Conservation (phyloP, 2,329 filamentous ascomycete species). For the Leptographium wingfieldii region DNA sequence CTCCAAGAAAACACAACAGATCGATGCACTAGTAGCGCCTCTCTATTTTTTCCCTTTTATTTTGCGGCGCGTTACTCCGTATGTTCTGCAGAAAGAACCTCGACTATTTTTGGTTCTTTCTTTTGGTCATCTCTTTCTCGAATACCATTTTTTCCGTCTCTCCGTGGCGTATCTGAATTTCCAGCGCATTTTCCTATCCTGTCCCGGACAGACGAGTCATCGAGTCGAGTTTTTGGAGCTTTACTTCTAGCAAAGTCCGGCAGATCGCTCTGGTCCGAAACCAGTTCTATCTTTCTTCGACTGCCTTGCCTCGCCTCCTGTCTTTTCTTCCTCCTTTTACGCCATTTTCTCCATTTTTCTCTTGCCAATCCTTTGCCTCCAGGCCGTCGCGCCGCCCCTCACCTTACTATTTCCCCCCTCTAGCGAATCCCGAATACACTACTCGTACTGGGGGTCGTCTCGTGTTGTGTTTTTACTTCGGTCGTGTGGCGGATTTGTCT, state of each 20-base stretch:
- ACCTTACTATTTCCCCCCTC: neutral
- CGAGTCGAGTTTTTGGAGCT: neutral
- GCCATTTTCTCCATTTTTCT: neutral
- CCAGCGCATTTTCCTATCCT: neutral
- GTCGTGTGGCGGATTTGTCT: constrained; percentile 9
- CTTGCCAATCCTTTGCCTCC: constrained; percentile 1
- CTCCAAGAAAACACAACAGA: neutral
- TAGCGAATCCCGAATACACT: constrained; percentile 1
- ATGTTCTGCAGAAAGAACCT: neutral
- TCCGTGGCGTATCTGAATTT: neutral
- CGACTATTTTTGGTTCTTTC: neutral
- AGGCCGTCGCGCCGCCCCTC: constrained; percentile 1
- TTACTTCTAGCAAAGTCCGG: neutral
- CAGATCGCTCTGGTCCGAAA: neutral
- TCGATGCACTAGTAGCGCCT: neutral
- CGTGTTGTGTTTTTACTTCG: constrained; percentile 2
- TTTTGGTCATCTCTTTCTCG: neutral
- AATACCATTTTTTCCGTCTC: neutral
- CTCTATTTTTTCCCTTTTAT: neutral
- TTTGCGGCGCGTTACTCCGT: neutral
- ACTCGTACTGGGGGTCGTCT: neutral
- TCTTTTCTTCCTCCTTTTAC: neutral
- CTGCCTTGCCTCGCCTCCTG: neutral
- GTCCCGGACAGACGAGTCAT: neutral
- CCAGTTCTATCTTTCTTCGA: neutral